Conservation (phyloP, 495 filamentous ascomycete genomes). For the Talaromyces adpressus region DNA sequence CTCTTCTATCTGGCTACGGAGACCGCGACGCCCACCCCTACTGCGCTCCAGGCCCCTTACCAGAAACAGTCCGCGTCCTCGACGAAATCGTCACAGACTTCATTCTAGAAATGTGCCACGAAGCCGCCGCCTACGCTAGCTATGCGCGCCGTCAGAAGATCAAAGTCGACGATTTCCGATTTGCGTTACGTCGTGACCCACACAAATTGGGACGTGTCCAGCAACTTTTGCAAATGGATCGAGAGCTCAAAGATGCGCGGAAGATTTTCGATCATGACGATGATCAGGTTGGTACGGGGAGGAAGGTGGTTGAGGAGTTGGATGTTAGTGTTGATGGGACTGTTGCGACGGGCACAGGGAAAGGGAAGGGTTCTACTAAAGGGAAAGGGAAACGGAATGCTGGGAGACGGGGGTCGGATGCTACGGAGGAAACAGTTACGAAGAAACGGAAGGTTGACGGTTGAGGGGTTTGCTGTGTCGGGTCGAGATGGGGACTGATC, state of each 20-base stretch:
- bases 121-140: slow-evolving; percentile 72
- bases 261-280: slow-evolving; percentile 58
- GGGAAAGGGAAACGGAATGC: slow-evolving; percentile 36
- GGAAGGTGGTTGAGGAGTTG: slow-evolving; percentile 26
- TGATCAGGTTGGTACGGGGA: slow-evolving; percentile 36
- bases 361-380: slow-evolving; percentile 25
- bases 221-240: slow-evolving; percentile 76
- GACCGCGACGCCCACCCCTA: slow-evolving; percentile 49
- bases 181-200: slow-evolving; percentile 77
- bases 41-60: slow-evolving; percentile 53
- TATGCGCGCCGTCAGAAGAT: slow-evolving; percentile 86
- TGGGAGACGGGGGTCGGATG: slow-evolving; percentile 31
- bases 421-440: slow-evolving; percentile 32
- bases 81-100: slow-evolving; percentile 95
- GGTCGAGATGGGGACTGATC: background rate
- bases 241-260: slow-evolving; percentile 67
- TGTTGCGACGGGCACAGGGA: slow-evolving; percentile 10
- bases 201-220: slow-evolving; percentile 82
- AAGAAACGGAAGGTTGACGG: slow-evolving; percentile 35
- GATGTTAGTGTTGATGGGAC: slow-evolving; percentile 18
- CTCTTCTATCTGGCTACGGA: slow-evolving; percentile 82
- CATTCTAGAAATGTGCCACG: slow-evolving; percentile 82
- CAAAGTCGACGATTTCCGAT: slow-evolving; percentile 97
- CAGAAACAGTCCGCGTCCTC: slow-evolving; percentile 74
- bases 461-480: background rate